Evolutionary conservation across 345 rosid genomes (phyloP), one percentile per base, ranked within the genome.

Genomic region (Laguncularia racemosa): DNA sequence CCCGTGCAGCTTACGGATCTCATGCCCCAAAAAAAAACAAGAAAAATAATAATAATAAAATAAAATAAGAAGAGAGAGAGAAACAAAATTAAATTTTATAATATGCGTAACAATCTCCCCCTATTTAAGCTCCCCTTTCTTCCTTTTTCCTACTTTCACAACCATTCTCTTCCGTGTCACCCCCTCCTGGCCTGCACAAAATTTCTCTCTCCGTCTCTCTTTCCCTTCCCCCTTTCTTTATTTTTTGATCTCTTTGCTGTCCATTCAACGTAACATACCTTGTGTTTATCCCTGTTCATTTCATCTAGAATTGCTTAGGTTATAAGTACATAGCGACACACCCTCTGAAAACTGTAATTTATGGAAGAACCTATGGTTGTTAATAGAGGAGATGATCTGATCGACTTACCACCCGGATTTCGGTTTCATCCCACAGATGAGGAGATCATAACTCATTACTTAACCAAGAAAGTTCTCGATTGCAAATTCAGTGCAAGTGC

Each of bases 371-470:
- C 60, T 49, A 82, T 76, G 63, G 65, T 76, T 62, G 61, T n/a
- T 33, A 76, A 80, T 64, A 78, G 66, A 75, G 88, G 58, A 19
- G 81, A 81, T 10, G 84, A 82, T 14, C 55, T 72, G 23, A 63
- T 69, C 48, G 81, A 84, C 49, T 68, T 92, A 66, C 96, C 97
- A 1, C 91, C 96, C 0, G 98, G 98, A 0, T 92, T 89, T 60
- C 78, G 97, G 12, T 92, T 92, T 69, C 95, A 92, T 52, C 98
- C 98, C 0, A 86, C 95, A 1, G 98, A 92, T 50, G 97, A 89
- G 44, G 98, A 89, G 72, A 89, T 89, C 53, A 77, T 92, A 54
- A 78, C 80, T 56, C 76, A 77, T 72, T 92, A 92, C 71, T 80
- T 92, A 15, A 70, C 77, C 6, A 61, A 73, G 64, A 84, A 91